A percentile compares a stretch with the other conserved stretches of the same genome.
Evolutionary conservation across 2,329 filamentous ascomycete genomes (phyloP).

Genomic region (Alternaria postmessia): DNA sequence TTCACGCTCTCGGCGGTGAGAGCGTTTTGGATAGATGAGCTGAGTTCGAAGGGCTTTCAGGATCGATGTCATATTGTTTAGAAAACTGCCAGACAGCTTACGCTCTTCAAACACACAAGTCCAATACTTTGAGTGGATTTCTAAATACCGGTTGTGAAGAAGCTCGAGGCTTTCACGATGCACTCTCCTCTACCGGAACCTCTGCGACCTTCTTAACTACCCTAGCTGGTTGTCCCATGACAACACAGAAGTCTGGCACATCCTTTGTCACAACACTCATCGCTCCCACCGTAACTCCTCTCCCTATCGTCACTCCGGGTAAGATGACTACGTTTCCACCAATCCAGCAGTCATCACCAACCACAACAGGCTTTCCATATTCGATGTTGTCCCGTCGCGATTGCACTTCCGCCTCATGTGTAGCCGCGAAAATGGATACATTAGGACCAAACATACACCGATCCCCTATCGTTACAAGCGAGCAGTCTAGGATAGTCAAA

Average conservation of each 20-base stretch:
- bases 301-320: conserved; percentile 80
- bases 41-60: not conserved
- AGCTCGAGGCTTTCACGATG: not conserved
- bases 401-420: conserved; percentile 61
- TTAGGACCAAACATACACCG: conserved; percentile 62
- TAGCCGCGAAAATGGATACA: conserved; percentile 62
- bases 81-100: not conserved
- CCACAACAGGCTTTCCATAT: conserved; percentile 58
- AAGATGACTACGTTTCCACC: conserved; percentile 65
- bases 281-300: conserved; percentile 77
- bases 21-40: not conserved
- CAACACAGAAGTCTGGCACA: conserved; percentile 69
- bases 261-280: conserved; percentile 84
- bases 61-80: not conserved
- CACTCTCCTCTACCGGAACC: conserved; percentile 18
- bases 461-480: conserved; percentile 62
- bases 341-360: conserved; percentile 58
- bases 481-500: conserved; percentile 61
- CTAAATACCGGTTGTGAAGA: not conserved
- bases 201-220: conserved; percentile 55
- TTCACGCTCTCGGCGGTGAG: not conserved
- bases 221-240: conserved; percentile 71
- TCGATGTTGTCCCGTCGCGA: conserved; percentile 58
- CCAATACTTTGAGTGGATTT: not conserved
- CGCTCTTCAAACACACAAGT: not conserved